Percentiles rank a stretch among this genome's conserved stretches.
Evolutionary conservation across 176 grass and related monocot species (phyloP).

Genomic region (Cenchrus purpureus): DNA sequence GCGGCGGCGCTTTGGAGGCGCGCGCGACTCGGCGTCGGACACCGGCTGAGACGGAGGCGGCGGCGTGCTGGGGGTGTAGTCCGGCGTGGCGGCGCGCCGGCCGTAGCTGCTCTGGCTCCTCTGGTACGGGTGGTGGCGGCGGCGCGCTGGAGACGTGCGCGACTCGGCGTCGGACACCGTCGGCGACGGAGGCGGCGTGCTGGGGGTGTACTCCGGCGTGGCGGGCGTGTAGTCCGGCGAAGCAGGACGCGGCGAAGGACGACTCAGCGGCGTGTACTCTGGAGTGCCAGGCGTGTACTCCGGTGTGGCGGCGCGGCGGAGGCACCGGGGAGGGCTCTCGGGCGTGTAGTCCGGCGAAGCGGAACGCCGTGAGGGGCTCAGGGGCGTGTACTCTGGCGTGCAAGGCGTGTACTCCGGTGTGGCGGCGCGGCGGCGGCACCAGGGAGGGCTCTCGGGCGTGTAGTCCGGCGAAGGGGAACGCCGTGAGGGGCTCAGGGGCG

Average conservation of each 20-base stretch:
- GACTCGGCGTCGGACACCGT: neutral
- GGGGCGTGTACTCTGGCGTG: neutral
- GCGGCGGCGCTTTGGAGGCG: neutral
- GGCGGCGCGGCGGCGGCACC: neutral
- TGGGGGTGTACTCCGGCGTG: conserved; percentile 11
- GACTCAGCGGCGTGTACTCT: neutral
- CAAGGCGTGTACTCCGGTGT: neutral
- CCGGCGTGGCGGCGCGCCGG: neutral
- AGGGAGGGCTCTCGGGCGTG: neutral
- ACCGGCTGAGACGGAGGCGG: neutral
- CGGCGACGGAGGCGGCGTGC: neutral
- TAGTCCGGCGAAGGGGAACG: neutral
- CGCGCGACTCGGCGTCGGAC: conserved; percentile 2
- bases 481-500: neutral
- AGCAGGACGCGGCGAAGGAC: neutral
- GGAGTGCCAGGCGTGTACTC: neutral
- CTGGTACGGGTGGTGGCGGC: conserved; percentile 23
- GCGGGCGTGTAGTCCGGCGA: conserved; percentile 1
- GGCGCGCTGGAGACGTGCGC: neutral
- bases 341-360: conserved; percentile 13
- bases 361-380: neutral
- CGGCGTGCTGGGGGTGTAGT: conserved; percentile 20
- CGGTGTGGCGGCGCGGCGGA: neutral
- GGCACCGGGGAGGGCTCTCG: neutral
- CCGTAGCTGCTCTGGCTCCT: neutral